Evolutionary conservation across 2,329 filamentous ascomycete species (phyloP).

Genomic region (Lecanicillium sp.): DNA sequence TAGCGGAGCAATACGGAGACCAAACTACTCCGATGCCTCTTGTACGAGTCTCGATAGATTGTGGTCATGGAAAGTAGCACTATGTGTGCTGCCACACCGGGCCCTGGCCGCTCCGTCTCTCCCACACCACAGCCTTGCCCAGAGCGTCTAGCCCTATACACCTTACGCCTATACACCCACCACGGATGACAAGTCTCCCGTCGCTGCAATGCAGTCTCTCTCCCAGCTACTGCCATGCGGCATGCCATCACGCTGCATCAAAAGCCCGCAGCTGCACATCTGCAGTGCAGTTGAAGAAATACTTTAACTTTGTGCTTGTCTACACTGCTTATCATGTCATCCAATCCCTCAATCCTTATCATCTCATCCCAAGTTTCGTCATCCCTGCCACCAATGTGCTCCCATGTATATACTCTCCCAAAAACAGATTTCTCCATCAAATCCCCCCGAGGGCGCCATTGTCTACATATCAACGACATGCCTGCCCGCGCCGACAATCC

Average conservation of each 20-base stretch:
- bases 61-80: background rate
- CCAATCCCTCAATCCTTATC: background rate
- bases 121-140: background rate
- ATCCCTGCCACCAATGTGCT: constrained; percentile 8
- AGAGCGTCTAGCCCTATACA: constrained; percentile 3
- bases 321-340: too few species aligned
- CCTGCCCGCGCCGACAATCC: background rate
- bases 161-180: too few species aligned
- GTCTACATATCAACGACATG: background rate
- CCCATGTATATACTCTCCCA: background rate
- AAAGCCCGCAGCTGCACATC: background rate
- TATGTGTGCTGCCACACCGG: background rate
- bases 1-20: constrained; percentile 1
- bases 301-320: too few species aligned
- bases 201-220: too few species aligned
- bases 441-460: background rate
- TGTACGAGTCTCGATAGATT: constrained; percentile 5
- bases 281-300: too few species aligned
- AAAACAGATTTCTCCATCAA: background rate
- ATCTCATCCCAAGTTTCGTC: background rate
- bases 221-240: too few species aligned
- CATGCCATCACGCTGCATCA: background rate
- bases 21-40: constrained; percentile 8
- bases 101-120: background rate
- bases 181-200: too few species aligned